Percentiles rank a stretch among this genome's conserved stretches.
Evolutionary conservation across 768 basidiomycete genomes (phyloP).

Genomic region (Pleurotus cornucopiae): DNA sequence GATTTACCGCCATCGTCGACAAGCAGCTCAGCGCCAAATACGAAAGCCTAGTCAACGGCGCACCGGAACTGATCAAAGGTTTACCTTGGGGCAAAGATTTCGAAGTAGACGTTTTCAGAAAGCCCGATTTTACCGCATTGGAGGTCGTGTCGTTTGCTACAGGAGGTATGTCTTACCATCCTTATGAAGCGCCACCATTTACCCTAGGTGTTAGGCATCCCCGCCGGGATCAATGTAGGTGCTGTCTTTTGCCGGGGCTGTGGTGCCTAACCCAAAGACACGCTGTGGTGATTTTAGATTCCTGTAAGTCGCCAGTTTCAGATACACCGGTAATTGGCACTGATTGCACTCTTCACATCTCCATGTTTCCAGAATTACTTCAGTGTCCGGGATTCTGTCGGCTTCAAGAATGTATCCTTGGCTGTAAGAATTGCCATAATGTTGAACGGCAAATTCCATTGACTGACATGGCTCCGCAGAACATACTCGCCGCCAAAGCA

Average conservation of each 20-base stretch:
- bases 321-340: too few species aligned
- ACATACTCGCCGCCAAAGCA: constrained; percentile 84
- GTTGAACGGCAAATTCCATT: too few species aligned
- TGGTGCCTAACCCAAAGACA: not conserved
- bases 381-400: constrained; percentile 72
- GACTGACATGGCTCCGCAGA: constrained; percentile 32
- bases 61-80: constrained; percentile 76
- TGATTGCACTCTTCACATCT: too few species aligned
- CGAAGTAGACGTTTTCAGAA: constrained; percentile 71
- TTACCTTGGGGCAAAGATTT: constrained; percentile 76
- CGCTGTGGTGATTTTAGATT: constrained; percentile 41
- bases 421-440: constrained; percentile 41
- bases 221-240: constrained; percentile 76
- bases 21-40: constrained; percentile 82
- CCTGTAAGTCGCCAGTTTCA: constrained; percentile 37
- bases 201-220: constrained; percentile 51
- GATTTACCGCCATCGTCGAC: constrained; percentile 86
- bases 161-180: constrained; percentile 46
- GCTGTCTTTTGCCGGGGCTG: constrained; percentile 15
- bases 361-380: constrained; percentile 61
- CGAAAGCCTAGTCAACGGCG: constrained; percentile 66
- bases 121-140: constrained; percentile 85
- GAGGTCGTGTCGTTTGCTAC: constrained; percentile 82
- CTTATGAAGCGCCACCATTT: not conserved
- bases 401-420: constrained; percentile 89